Conservation (phyloP, 2,329 filamentous ascomycete genomes). For the Stachybotrys chartarum region DNA sequence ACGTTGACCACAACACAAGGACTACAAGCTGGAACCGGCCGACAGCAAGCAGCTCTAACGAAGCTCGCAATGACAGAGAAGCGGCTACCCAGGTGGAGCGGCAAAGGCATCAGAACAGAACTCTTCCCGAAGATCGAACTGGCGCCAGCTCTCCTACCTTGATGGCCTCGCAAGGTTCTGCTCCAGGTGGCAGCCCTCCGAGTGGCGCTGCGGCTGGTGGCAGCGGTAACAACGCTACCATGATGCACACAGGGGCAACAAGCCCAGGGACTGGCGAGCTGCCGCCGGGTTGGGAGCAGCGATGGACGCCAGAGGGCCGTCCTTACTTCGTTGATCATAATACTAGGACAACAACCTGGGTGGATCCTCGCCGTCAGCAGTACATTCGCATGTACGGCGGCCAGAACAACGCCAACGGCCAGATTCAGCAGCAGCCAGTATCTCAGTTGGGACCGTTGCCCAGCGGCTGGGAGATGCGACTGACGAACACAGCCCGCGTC, state of each 20-base stretch:
- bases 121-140: slow-evolving; percentile 90
- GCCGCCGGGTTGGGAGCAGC: slow-evolving; percentile 92
- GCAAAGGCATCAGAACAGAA: slow-evolving; percentile 88
- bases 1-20: slow-evolving; percentile 95
- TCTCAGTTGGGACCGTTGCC: slow-evolving; percentile 92
- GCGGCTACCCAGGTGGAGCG: slow-evolving; percentile 90
- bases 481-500: slow-evolving; percentile 94
- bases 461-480: slow-evolving; percentile 98
- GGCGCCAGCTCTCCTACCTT: slow-evolving; percentile 86
- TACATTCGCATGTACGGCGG: slow-evolving; percentile 97
- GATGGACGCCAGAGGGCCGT: slow-evolving; percentile 89
- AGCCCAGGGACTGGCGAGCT: slow-evolving; percentile 92
- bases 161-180: slow-evolving; percentile 41
- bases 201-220: slow-evolving; percentile 22
- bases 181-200: slow-evolving; percentile 21
- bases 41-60: slow-evolving; percentile 67
- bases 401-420: slow-evolving; percentile 75
- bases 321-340: slow-evolving; percentile 99
- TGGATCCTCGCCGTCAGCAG: slow-evolving; percentile 92
- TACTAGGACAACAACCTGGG: slow-evolving; percentile 96
- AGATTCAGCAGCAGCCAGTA: slow-evolving; percentile 94
- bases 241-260: slow-evolving; percentile 91
- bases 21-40: slow-evolving; percentile 96
- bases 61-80: slow-evolving; percentile 68
- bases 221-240: slow-evolving; percentile 51